These are phyloP conservation scores for Blastocystis sp. DNA, from an alignment of 352 stramenopile species.

Conservation along the genomic window DNA sequence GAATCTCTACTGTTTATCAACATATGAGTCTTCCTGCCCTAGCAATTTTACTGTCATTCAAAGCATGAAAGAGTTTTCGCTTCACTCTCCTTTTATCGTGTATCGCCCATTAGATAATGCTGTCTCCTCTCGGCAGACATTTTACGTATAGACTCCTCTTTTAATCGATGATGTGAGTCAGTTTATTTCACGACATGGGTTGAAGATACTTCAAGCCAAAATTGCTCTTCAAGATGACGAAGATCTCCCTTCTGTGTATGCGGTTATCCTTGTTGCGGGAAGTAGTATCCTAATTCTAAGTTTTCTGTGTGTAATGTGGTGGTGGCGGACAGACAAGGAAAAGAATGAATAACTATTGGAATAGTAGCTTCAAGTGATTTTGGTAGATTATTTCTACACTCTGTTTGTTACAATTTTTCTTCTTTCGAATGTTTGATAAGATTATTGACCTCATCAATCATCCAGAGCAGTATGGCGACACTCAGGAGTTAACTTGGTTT, in stretches of 20 bases:
- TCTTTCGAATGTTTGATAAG: conserved; percentile 1
- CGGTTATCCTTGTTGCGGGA: not conserved
- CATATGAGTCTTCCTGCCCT: not conserved
- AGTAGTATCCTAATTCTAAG: not conserved
- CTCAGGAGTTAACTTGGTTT: not conserved
- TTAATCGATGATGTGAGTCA: not conserved
- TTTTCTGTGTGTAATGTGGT: not conserved
- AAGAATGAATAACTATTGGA: not conserved
- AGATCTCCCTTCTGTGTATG: not conserved
- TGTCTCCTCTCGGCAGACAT: not conserved
- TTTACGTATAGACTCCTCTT: not conserved
- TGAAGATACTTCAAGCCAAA: not conserved
- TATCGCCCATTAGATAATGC: not conserved
- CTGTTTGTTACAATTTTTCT: not conserved
- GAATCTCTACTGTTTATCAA: not conserved
- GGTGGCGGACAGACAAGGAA: not conserved
- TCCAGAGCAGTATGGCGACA: not conserved
- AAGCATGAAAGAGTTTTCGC: not conserved
- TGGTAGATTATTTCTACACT: not conserved
- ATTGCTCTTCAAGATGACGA: not conserved
- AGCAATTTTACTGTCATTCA: not conserved
- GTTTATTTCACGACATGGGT: not conserved
- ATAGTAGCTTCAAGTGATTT: not conserved
- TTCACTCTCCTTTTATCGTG: not conserved
- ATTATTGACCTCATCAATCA: conserved; percentile 11